phyloP scores from a whole-genome alignment of 2,329 filamentous ascomycete species.

The Penicillium brasilianum region DNA sequence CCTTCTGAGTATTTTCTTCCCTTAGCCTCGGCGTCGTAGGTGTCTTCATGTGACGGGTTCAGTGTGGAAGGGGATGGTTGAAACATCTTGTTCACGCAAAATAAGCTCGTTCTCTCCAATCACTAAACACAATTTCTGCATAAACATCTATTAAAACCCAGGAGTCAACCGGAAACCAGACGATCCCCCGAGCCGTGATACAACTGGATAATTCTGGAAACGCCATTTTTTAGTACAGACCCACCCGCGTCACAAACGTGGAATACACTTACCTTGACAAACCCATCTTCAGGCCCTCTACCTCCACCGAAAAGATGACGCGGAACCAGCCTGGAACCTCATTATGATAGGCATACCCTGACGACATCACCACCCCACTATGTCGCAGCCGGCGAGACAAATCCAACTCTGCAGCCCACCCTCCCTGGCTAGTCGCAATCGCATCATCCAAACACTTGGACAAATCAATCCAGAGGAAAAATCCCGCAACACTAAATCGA shows the following conservation, averaged over 20 bases:
- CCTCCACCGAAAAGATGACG: not conserved
- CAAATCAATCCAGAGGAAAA: not conserved
- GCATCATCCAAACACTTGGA: not conserved
- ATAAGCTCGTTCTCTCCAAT: no score
- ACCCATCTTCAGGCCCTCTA: not conserved
- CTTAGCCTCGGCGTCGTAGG: no score
- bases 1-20: no score
- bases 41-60: no score
- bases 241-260: not conserved
- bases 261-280: not conserved
- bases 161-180: no score
- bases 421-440: not conserved
- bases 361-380: not conserved
- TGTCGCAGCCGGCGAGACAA: not conserved
- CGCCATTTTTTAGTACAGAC: not conserved
- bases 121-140: no score
- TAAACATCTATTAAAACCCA: no score
- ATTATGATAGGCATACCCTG: conserved; percentile 1
- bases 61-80: no score
- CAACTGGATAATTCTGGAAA: not conserved
- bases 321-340: conserved; percentile 2
- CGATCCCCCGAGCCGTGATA: not conserved
- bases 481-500: not conserved
- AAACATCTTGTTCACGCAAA: no score
- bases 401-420: not conserved